Conservation (phyloP, 2,329 filamentous ascomycete genomes). For the Diaporthe humulicola region DNA sequence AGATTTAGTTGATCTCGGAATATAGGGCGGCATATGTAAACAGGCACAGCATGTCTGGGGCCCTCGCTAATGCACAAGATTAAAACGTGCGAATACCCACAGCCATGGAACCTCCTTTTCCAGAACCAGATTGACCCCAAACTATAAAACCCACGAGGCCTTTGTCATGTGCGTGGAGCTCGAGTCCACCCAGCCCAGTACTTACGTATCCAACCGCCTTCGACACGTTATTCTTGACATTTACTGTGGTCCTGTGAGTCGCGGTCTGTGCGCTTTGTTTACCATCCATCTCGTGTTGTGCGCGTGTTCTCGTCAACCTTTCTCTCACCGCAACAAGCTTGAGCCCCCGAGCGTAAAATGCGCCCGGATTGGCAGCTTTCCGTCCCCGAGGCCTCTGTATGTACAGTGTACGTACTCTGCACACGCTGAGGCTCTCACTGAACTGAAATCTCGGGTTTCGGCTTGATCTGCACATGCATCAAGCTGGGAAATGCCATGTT, state of each 20-base stretch:
- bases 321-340: background rate
- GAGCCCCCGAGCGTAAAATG: background rate
- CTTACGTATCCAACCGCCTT: background rate
- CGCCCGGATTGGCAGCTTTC: background rate
- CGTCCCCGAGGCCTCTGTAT: background rate
- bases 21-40: slow-evolving; percentile 22
- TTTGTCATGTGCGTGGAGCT: slow-evolving; percentile 15
- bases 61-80: slow-evolving; percentile 9
- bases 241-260: slow-evolving; percentile 5
- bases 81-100: background rate
- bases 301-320: background rate
- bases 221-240: slow-evolving; percentile 11
- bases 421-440: too few species aligned
- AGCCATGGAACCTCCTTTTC: slow-evolving; percentile 13
- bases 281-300: background rate
- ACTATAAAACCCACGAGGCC: background rate
- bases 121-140: background rate
- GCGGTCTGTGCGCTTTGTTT: background rate
- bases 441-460: background rate
- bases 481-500: background rate
- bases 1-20: slow-evolving; percentile 26
- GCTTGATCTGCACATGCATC: background rate
- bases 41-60: background rate
- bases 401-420: background rate
- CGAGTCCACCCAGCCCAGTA: slow-evolving; percentile 6